A percentile compares a stretch with the other conserved stretches of the same genome.
Conservation (phyloP, 768 basidiomycete genomes). For the Cystobasidium ongulense region DNA sequence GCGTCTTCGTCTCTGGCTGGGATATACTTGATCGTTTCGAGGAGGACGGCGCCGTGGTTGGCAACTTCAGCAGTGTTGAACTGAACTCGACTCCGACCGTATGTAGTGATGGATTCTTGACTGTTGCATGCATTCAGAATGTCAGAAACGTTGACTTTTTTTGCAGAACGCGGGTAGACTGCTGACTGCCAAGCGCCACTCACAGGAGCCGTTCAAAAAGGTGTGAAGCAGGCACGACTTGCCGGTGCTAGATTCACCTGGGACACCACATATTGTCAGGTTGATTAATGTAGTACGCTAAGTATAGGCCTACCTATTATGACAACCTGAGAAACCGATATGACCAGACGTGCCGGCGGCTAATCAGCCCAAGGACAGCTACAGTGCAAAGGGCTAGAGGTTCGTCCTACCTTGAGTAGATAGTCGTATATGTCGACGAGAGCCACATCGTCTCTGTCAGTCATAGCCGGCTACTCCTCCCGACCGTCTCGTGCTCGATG, state of each 20-base stretch:
- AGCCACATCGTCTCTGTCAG: slow-evolving; percentile 27
- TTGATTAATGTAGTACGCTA: not conserved
- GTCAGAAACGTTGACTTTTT: not conserved
- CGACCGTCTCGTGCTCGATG: not conserved
- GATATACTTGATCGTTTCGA: slow-evolving; percentile 22
- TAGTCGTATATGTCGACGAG: slow-evolving; percentile 55
- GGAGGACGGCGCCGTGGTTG: slow-evolving; percentile 27
- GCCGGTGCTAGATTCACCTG: slow-evolving; percentile 92
- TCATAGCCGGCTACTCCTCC: not conserved
- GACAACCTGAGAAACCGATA: slow-evolving; percentile 5
- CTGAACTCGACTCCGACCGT: slow-evolving; percentile 97
- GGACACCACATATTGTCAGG: not conserved
- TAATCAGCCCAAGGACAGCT: not conserved
- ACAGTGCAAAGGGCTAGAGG: slow-evolving; percentile 51
- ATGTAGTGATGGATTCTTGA: slow-evolving; percentile 54
- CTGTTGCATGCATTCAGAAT: slow-evolving; percentile 2
- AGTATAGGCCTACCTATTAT: slow-evolving; percentile 11
- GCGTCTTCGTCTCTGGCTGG: slow-evolving; percentile 33
- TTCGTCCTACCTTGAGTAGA: slow-evolving; percentile 98
- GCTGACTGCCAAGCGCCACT: slow-evolving; percentile 44
- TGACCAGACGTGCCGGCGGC: not conserved
- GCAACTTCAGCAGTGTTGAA: slow-evolving; percentile 81
- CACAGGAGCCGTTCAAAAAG: slow-evolving; percentile 91
- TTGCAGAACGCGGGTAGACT: not conserved
- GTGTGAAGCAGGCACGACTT: slow-evolving; percentile 96